Evolutionary conservation across 805 yeast genomes (phyloP), one percentile per base, ranked within the genome.

Genomic region (Lachancea lanzarotensis): DNA sequence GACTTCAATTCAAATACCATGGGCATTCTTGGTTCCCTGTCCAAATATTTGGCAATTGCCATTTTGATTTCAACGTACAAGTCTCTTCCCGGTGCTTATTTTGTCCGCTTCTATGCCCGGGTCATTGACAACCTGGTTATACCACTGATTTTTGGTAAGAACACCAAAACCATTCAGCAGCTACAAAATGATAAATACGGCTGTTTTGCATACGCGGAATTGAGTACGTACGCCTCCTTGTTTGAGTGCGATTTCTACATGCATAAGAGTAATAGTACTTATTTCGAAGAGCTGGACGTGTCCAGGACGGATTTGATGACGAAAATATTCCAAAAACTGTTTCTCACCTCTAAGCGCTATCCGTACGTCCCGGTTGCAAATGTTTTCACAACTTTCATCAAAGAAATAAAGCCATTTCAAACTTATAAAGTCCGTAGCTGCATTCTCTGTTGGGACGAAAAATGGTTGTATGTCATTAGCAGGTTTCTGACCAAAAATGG

Each of bases 221-320:
- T 69, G 51, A 51, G 61, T 18, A 75, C 89, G 0, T 78, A 76
- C 48, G 84, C 84, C 25, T 81, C 91, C 1, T 79, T 84, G 7
- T 65, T 84, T 56, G 97, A 90, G 59, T 80, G 87, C 58, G 97
- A 90, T 63, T 76, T 85, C 69, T 87, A 87, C 58, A 55, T 88
- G 39, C 98, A 90, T 69, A 91, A 90, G 68, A 79, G 84, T 45
- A 91, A 91, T 62, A 80, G 91, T 6, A 84, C 95, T 1, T 91
- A 90, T 65, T 83, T 84, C 56, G 67, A 72, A 16, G 97, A 90
- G 52, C 69, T 87, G 59, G 97, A 90, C 59, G 71, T 88, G 50
- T 79, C 86, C 2, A 77, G 97, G 59, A 72, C 84, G 7, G 78
- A 79, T 45, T 63, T 82, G 44, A 67, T 88, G 67, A 65, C 76